Percentiles rank a stretch among this genome's conserved stretches.
phyloP scores from a whole-genome alignment of 345 rosid species.

The Anastatica hierochuntica region DNA sequence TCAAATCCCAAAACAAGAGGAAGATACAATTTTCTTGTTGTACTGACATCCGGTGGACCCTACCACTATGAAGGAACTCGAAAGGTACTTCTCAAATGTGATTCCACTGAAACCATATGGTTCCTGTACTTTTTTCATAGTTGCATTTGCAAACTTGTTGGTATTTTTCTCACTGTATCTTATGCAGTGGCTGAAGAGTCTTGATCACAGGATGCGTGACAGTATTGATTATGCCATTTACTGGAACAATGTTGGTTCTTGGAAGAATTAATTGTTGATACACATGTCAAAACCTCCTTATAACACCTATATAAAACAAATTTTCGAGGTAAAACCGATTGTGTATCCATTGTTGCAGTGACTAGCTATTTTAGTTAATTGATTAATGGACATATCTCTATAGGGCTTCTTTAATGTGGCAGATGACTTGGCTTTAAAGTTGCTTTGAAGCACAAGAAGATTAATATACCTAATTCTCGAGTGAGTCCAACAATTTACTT shows the following conservation, averaged over 20 bases:
- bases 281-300: constrained; percentile 96
- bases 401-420: constrained; percentile 82
- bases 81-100: constrained; percentile 57
- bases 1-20: constrained; percentile 95
- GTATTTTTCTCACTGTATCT: constrained; percentile 7
- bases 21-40: constrained; percentile 84
- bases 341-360: constrained; percentile 3
- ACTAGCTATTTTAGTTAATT: constrained; percentile 11
- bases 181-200: constrained; percentile 90
- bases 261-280: constrained; percentile 57
- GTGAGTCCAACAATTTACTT: constrained; percentile 44
- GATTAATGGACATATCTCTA: constrained; percentile 18
- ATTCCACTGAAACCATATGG: not conserved
- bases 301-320: constrained; percentile 76
- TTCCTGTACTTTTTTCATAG: not conserved
- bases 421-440: constrained; percentile 61
- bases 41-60: constrained; percentile 92
- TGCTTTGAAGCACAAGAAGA: constrained; percentile 90
- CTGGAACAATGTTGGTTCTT: constrained; percentile 83
- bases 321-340: constrained; percentile 56
- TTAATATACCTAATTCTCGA: constrained; percentile 88
- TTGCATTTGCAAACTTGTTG: constrained; percentile 3
- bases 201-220: constrained; percentile 94
- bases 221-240: constrained; percentile 94
- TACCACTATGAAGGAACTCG: constrained; percentile 94